Evolutionary conservation across 2,329 filamentous ascomycete species (phyloP).

Genomic region (Graphilbum fragrans): DNA sequence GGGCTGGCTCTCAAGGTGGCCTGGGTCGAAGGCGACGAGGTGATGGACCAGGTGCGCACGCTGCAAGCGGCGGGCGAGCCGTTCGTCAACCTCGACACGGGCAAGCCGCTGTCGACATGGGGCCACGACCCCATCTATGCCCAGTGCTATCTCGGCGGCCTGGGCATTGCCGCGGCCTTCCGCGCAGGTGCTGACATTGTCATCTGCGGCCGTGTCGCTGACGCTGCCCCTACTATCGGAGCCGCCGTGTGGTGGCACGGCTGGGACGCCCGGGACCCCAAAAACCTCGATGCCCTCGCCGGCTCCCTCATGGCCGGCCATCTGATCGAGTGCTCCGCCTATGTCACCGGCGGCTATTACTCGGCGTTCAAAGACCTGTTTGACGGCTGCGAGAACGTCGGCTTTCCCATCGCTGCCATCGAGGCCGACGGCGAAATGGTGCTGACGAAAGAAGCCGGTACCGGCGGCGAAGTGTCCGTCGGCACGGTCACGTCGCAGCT

Average conservation of each 20-base stretch:
- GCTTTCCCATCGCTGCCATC: constrained; percentile 25
- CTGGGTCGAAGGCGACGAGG: constrained; percentile 31
- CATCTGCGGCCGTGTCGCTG: constrained; percentile 27
- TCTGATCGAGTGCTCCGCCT: constrained; percentile 40
- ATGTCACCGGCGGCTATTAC: constrained; percentile 43
- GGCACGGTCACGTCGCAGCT: constrained; percentile 4
- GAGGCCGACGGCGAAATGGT: constrained; percentile 17
- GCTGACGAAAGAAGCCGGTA: constrained; percentile 20
- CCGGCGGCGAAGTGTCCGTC: constrained; percentile 2
- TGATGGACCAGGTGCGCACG: constrained; percentile 15
- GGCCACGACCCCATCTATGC: constrained; percentile 15
- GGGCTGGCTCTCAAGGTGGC: constrained; percentile 23
- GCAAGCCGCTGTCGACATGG: not conserved
- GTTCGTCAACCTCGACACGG: not conserved
- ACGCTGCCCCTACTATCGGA: constrained; percentile 38
- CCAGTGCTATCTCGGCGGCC: constrained; percentile 39
- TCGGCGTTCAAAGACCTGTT: constrained; percentile 36
- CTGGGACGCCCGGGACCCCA: constrained; percentile 38
- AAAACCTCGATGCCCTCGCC: constrained; percentile 35
- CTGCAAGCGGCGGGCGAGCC: not conserved
- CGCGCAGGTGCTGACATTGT: constrained; percentile 31
- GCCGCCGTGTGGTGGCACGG: constrained; percentile 43
- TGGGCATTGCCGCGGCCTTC: constrained; percentile 31
- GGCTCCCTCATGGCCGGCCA: constrained; percentile 36
- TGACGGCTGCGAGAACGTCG: constrained; percentile 17